Conservation (phyloP, 495 filamentous ascomycete genomes). For the Lasiosphaeriaceae sp. region DNA sequence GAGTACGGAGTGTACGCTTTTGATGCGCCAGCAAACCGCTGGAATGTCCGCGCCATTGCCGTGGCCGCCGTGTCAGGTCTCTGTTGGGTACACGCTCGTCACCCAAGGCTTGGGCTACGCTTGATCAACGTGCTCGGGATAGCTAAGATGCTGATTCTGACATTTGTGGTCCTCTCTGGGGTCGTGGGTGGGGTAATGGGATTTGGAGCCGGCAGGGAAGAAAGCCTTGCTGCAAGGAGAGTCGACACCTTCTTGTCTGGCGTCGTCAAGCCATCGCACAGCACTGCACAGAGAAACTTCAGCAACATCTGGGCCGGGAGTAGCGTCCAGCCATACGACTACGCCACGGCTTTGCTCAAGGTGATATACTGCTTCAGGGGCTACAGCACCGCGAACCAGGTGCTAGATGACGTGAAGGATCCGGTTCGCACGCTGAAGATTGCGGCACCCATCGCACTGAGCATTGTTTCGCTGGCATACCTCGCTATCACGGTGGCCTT, state of each 20-base stretch:
- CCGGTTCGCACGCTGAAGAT: constrained; percentile 58
- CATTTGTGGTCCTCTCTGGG: constrained; percentile 60
- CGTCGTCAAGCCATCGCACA: constrained; percentile 11
- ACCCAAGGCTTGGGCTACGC: constrained; percentile 59
- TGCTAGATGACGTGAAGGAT: constrained; percentile 56
- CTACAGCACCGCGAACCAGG: constrained; percentile 47
- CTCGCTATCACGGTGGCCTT: constrained; percentile 66
- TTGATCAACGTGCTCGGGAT: constrained; percentile 61
- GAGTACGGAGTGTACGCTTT: constrained; percentile 62
- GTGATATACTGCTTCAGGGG: constrained; percentile 48
- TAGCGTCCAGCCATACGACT: constrained; percentile 35
- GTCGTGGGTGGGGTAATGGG: constrained; percentile 37
- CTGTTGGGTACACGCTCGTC: constrained; percentile 53
- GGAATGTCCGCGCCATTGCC: constrained; percentile 58
- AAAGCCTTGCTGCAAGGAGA: neutral
- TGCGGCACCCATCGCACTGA: constrained; percentile 58
- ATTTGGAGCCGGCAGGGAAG: constrained; percentile 14
- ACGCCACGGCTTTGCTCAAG: constrained; percentile 47
- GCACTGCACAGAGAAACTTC: constrained; percentile 32
- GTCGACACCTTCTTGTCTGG: constrained; percentile 10
- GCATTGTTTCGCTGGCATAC: constrained; percentile 55
- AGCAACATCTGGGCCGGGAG: constrained; percentile 25
- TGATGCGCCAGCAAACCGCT: constrained; percentile 46
- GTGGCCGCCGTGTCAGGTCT: constrained; percentile 46
- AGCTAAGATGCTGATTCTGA: constrained; percentile 60